These are phyloP conservation scores for Xylogone sp. DNA, from an alignment of 2,329 filamentous ascomycete genomes.

Conservation along the genomic window DNA sequence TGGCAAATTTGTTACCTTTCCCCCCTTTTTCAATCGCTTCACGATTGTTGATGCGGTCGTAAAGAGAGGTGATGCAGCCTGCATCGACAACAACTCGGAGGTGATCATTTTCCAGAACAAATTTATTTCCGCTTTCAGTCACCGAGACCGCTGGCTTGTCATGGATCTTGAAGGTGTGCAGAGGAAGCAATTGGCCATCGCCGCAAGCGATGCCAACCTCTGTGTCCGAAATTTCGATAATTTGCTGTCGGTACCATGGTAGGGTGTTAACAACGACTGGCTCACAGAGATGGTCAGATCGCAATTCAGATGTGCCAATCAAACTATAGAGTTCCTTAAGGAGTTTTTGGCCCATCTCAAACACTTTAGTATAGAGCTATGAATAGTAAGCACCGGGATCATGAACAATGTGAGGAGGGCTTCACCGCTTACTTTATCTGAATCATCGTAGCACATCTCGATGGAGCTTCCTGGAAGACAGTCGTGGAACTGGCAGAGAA, in stretches of 20 bases:
- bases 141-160: conserved; percentile 50
- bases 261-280: conserved; percentile 77
- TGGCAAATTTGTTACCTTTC: conserved; percentile 86
- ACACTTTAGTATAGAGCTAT: conserved; percentile 74
- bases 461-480: conserved; percentile 93
- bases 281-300: conserved; percentile 38
- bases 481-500: conserved; percentile 97
- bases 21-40: conserved; percentile 71
- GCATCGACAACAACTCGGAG: conserved; percentile 70
- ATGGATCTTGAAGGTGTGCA: conserved; percentile 46
- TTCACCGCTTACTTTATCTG: conserved; percentile 73
- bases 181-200: conserved; percentile 46
- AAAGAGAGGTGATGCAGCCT: conserved; percentile 80
- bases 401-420: too few relatives aligned
- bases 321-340: conserved; percentile 66
- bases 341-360: conserved; percentile 69
- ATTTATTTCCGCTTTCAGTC: conserved; percentile 56
- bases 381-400: conserved; percentile 11
- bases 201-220: conserved; percentile 53
- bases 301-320: conserved; percentile 59
- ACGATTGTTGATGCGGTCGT: conserved; percentile 68
- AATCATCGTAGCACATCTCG: conserved; percentile 98
- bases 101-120: conserved; percentile 74
- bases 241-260: conserved; percentile 75
- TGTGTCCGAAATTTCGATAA: conserved; percentile 59